phyloP scores from a whole-genome alignment of 2,329 filamentous ascomycete genomes.

The Claviceps pazoutovae region DNA sequence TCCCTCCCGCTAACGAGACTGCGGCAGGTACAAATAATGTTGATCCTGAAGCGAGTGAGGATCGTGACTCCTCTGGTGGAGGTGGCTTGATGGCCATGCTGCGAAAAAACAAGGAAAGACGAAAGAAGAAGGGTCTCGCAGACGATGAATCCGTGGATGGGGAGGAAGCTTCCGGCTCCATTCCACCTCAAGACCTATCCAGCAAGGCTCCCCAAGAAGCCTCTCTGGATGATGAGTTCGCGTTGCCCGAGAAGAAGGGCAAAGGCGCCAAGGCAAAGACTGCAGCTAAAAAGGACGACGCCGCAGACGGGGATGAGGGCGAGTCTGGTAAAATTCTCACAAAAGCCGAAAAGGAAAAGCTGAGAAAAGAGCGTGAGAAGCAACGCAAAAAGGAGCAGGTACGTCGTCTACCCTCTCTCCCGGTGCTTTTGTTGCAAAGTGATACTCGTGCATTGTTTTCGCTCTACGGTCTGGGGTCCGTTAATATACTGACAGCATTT shows the following conservation, averaged over 20 bases:
- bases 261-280: slow-evolving; percentile 42
- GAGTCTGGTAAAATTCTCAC: slow-evolving; percentile 63
- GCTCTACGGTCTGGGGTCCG: not conserved
- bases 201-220: slow-evolving; percentile 70
- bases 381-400: slow-evolving; percentile 97
- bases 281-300: slow-evolving; percentile 29
- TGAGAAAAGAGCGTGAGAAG: slow-evolving; percentile 98
- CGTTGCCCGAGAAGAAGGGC: slow-evolving; percentile 61
- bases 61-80: slow-evolving; percentile 42
- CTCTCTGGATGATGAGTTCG: slow-evolving; percentile 73
- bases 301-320: slow-evolving; percentile 37
- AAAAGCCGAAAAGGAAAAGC: slow-evolving; percentile 96
- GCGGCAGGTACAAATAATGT: slow-evolving; percentile 28
- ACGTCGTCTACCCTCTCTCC: slow-evolving; percentile 6
- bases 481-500: not conserved
- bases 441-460: not conserved
- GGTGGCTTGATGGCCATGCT: slow-evolving; percentile 69
- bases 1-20: slow-evolving; percentile 42
- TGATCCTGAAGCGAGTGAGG: slow-evolving; percentile 32
- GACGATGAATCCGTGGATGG: slow-evolving; percentile 59
- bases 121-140: slow-evolving; percentile 71
- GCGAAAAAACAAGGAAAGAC: slow-evolving; percentile 71
- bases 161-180: slow-evolving; percentile 31
- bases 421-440: not conserved
- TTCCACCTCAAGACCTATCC: slow-evolving; percentile 24